A percentile compares a stretch with the other conserved stretches of the same genome.
These are phyloP conservation scores for Kwoniella sp. DNA, from an alignment of 768 basidiomycete species.

Conservation along the genomic window DNA sequence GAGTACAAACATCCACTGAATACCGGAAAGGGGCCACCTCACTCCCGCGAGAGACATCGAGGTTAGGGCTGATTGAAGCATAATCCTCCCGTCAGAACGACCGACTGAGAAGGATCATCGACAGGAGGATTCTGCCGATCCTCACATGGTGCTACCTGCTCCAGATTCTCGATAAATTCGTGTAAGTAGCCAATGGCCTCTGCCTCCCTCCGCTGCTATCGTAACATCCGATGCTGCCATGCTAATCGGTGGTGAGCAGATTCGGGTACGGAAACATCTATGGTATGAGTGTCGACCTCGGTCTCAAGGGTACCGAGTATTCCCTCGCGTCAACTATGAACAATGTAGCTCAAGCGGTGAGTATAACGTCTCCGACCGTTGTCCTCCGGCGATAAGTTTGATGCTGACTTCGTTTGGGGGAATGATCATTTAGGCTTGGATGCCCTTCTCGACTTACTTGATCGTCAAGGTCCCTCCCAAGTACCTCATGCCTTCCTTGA, in stretches of 20 bases:
- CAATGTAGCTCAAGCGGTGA: background rate
- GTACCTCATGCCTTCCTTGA: slow-evolving; percentile 41
- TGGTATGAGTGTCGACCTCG: slow-evolving; percentile 39
- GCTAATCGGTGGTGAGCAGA: background rate
- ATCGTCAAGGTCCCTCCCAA: slow-evolving; percentile 45
- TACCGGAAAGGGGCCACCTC: too few relatives aligned
- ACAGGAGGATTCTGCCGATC: slow-evolving; percentile 43
- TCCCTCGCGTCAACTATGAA: slow-evolving; percentile 1
- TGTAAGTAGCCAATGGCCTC: too few relatives aligned
- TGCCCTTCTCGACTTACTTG: slow-evolving; percentile 49
- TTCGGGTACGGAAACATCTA: slow-evolving; percentile 47
- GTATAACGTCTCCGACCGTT: too few relatives aligned
- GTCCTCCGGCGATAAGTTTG: too few relatives aligned
- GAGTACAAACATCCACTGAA: background rate
- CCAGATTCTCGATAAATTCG: slow-evolving; percentile 47
- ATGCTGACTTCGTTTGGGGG: too few relatives aligned
- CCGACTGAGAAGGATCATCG: slow-evolving; percentile 41
- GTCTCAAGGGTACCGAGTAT: slow-evolving; percentile 36
- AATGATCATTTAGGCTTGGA: slow-evolving; percentile 29
- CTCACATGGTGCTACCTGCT: slow-evolving; percentile 49
- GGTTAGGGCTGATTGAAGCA: background rate
- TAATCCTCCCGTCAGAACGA: slow-evolving; percentile 21
- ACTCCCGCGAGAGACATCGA: too few relatives aligned
- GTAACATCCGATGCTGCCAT: too few relatives aligned
- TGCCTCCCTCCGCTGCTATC: too few relatives aligned